Evolutionary conservation across 2,329 filamentous ascomycete genomes (phyloP), one percentile per base, ranked within the genome.

Genomic region (Fusarium algeriense): DNA sequence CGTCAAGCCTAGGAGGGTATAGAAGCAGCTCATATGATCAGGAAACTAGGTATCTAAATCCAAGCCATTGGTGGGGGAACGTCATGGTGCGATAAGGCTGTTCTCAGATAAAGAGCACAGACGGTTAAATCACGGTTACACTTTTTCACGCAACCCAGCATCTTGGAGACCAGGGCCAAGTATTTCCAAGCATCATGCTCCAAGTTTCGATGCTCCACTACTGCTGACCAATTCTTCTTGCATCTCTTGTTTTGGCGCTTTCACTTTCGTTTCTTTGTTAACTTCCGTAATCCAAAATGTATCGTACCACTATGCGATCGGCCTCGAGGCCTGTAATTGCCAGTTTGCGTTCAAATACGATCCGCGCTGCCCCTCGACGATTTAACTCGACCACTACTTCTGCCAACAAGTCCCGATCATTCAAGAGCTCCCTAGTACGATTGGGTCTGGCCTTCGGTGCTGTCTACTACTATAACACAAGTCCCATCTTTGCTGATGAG

Each of bases 401-500:
- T 6, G 85, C 89, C 72, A 84, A 89, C 78, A 93, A 90, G 83
- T 89, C 89, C 76, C 85, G 93, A 80, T 92, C 90, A 79, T 97
- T 93, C 93, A 97, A 95, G 87, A 92, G 90, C 80, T 86, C 90
- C 55, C 87, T 86, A 7, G 80, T 89, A 76, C 88, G 95, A 84
- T 92, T 94, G 89, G 93, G 90, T 72, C 79, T 96, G 60, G 95
- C 93, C 1, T 86, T 85, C 64, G 93, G 88, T 23, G 90, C 91
- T 48, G 84, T 98, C 53, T 99, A 98, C 84, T 98, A 93, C 82
- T 99, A 98, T 82, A 97, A 94, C 85, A 98, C 94, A 11, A 95
- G 92, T 77, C 88, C 90, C 58, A 86, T 94, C 26, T 98, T 98
- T 81, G 93, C 94, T 19, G 93, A 98, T 76, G 92, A 97, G 81